Evolutionary conservation across 148 eudicot genomes (phyloP), one percentile per base, ranked within the genome.

Genomic region (Vaccinium vitisidaea): DNA sequence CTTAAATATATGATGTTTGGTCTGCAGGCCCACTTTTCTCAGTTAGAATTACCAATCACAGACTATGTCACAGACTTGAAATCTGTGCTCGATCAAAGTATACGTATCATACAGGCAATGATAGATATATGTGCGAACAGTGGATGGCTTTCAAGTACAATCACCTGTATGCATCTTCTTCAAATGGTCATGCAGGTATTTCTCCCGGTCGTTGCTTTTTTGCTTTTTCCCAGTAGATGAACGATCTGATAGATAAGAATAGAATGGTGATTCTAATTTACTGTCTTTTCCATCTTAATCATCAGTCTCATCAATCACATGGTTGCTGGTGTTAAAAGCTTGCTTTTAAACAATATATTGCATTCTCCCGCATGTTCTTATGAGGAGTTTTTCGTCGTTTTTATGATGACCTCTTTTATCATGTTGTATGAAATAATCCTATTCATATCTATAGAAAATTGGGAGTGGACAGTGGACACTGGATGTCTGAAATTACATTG

Each of bases 111-210:
- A 75, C 99, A 94, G 91, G 99, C 99, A n/a, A 96, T 96, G 99
- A 96, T 96, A 92, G 99, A 96, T 84, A 86, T 96, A 70, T 94
- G 99, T 89, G 99, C 98, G 75, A 96, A 96, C 85, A 95, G 99
- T 84, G 99, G 98, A 86, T 96, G 99, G 99, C 96, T 96, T 83
- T 93, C 98, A 69, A 96, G 98, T 90, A 87, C 98, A 71, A 82
- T 96, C 81, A 88, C 93, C 36, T 96, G 97, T 90, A 96, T 96
- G 99, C 92, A 90, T 90, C 98, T 96, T 87, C 83, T 96, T 89
- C 99, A 96, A 89, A 96, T 96, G 99, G 91, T 96, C 90, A 93
- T 96, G 99, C 98, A 95, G 98, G 98, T 95, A 90, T 55, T 67
- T 63, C 69, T 78, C 49, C n/a, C 25, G 25, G 69, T 73, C 36